A percentile compares a stretch with the other conserved stretches of the same genome.
phyloP scores from a whole-genome alignment of 768 basidiomycete species.

The Termitomyces bulborhizus region DNA sequence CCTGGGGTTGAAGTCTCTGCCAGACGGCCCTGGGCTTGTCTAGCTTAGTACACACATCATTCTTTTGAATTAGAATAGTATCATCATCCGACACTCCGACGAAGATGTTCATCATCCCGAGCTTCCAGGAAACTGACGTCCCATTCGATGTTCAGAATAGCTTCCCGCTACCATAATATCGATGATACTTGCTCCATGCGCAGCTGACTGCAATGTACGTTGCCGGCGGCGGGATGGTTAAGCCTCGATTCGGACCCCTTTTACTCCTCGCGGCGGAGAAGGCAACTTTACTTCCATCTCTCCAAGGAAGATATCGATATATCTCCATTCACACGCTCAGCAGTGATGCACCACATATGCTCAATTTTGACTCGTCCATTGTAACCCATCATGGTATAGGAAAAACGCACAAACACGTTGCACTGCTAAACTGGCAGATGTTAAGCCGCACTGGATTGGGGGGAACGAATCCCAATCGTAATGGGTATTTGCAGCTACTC shows the following conservation, averaged over 20 bases:
- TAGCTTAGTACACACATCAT: neutral
- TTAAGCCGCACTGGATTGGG: neutral
- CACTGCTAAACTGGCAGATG: neutral
- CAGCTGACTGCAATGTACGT: neutral
- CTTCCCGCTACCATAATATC: neutral
- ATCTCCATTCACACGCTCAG: neutral
- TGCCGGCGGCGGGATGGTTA: neutral
- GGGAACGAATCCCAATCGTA: neutral
- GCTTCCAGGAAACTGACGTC: neutral
- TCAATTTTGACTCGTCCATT: neutral
- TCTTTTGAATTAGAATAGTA: neutral
- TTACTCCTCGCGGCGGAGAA: constrained; percentile 1
- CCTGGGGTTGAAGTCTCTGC: neutral
- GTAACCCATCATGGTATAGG: neutral
- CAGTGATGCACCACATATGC: neutral
- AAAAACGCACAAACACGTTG: neutral
- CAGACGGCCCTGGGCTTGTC: neutral
- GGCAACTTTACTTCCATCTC: neutral
- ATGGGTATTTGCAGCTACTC: neutral
- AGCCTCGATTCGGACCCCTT: neutral
- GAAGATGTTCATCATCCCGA: neutral
- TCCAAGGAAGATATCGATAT: neutral
- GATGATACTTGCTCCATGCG: neutral
- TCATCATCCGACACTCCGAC: neutral
- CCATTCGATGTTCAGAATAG: neutral